Percentiles rank a stretch among this genome's conserved stretches.
Evolutionary conservation across 805 yeast genomes (phyloP).

Genomic region (Pichia cabralensis): DNA sequence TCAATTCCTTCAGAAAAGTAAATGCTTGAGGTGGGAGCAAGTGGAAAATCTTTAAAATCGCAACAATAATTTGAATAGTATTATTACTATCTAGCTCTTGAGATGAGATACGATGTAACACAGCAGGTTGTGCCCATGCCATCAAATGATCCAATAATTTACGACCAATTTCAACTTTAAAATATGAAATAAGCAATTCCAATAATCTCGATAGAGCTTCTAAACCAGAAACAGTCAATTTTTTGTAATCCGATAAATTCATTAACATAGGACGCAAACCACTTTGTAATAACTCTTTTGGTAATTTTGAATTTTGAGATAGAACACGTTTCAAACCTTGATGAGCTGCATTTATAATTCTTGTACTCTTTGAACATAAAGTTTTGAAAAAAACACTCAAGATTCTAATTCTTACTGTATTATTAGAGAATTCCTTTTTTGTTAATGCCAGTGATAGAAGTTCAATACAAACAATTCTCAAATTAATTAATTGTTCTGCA

Average conservation of each 20-base stretch:
- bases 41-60: slow-evolving; percentile 86
- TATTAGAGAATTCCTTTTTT: slow-evolving; percentile 65
- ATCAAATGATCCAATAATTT: slow-evolving; percentile 85
- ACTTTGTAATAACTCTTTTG: slow-evolving; percentile 89
- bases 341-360: slow-evolving; percentile 89
- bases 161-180: slow-evolving; percentile 93
- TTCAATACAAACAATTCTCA: slow-evolving; percentile 84
- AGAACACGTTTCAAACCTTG: slow-evolving; percentile 76
- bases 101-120: slow-evolving; percentile 64
- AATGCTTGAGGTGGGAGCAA: slow-evolving; percentile 86
- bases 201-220: slow-evolving; percentile 84
- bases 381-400: slow-evolving; percentile 94
- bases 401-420: slow-evolving; percentile 70
- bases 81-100: slow-evolving; percentile 74
- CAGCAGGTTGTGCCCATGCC: slow-evolving; percentile 89
- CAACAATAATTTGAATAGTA: slow-evolving; percentile 78
- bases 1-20: slow-evolving; percentile 80
- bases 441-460: slow-evolving; percentile 75
- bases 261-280: slow-evolving; percentile 92
- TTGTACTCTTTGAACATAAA: slow-evolving; percentile 71
- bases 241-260: slow-evolving; percentile 89
- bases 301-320: slow-evolving; percentile 78
- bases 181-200: slow-evolving; percentile 81
- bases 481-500: slow-evolving; percentile 74
- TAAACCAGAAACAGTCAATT: slow-evolving; percentile 77